Conservation (phyloP, 208 protist genomes). For the Acanthamoeba triangularis region DNA sequence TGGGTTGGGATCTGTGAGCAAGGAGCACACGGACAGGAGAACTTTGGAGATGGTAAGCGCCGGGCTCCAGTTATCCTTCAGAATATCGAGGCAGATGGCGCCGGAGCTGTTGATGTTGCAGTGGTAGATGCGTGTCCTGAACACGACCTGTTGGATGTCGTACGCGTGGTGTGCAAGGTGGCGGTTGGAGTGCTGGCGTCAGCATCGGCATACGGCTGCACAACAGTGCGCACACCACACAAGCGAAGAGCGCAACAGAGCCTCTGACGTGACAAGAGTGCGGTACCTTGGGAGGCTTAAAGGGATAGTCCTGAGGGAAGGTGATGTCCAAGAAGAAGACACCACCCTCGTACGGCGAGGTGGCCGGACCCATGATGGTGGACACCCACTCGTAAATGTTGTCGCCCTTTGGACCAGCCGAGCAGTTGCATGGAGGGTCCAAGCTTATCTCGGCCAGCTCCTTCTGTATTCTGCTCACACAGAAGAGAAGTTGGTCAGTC, state of each 20-base stretch:
- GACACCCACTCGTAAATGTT: constrained; percentile 89
- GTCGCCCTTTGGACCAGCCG: constrained; percentile 87
- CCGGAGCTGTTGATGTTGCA: constrained; percentile 94
- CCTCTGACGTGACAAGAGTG: neutral
- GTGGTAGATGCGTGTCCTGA: constrained; percentile 94
- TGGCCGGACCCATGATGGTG: constrained; percentile 93
- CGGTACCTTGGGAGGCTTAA: constrained; percentile 94
- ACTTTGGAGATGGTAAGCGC: constrained; percentile 96
- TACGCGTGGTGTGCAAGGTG: too few species aligned
- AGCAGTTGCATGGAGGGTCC: constrained; percentile 86
- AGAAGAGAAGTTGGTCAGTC: neutral
- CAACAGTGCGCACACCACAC: too few species aligned
- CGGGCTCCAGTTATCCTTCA: constrained; percentile 96
- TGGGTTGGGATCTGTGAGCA: constrained; percentile 95
- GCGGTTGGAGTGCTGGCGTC: too few species aligned
- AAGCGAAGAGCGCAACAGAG: neutral
- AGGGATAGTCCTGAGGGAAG: constrained; percentile 94
- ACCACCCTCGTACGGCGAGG: constrained; percentile 92
- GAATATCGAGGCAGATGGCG: constrained; percentile 95
- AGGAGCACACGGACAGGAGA: constrained; percentile 94
- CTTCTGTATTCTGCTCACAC: constrained; percentile 82
- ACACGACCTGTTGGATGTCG: constrained; percentile 85
- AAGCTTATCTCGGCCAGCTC: constrained; percentile 86
- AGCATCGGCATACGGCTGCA: too few species aligned
- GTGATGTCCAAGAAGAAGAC: constrained; percentile 94